Evolutionary conservation across 129 eudicot species (phyloP).

Genomic region (Scalesia atractyloides): DNA sequence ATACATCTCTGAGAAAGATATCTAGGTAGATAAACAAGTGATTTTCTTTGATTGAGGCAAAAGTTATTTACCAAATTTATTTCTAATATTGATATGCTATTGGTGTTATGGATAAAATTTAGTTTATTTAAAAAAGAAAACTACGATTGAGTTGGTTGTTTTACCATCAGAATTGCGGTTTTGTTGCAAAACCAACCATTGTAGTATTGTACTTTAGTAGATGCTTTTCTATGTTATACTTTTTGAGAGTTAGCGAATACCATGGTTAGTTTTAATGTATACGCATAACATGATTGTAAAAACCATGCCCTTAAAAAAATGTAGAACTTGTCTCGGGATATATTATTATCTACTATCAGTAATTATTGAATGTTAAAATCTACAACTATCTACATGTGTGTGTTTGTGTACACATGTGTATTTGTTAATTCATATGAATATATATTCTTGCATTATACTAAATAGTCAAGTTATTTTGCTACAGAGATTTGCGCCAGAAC

Average conservation of each 20-base stretch:
- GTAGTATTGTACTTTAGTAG: too few species aligned
- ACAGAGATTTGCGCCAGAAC: constrained; percentile 58
- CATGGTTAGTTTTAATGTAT: not conserved
- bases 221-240: too few species aligned
- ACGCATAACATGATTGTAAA: not conserved
- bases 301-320: not conserved
- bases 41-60: not conserved
- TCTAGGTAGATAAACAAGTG: too few species aligned
- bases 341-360: too few species aligned
- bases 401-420: not conserved
- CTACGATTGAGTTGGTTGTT: too few species aligned
- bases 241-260: too few species aligned
- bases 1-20: too few species aligned
- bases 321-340: too few species aligned
- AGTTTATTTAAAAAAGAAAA: too few species aligned
- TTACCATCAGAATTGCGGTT: too few species aligned
- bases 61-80: not conserved
- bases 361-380: not conserved
- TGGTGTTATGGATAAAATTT: not conserved
- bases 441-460: constrained; percentile 36
- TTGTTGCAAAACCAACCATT: too few species aligned
- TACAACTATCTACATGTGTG: not conserved
- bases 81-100: not conserved
- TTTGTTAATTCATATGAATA: not conserved
- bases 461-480: constrained; percentile 22